A percentile compares a stretch with the other conserved stretches of the same genome.
phyloP scores from a whole-genome alignment of 139 green algal species.

The Picochlorum sp. region DNA sequence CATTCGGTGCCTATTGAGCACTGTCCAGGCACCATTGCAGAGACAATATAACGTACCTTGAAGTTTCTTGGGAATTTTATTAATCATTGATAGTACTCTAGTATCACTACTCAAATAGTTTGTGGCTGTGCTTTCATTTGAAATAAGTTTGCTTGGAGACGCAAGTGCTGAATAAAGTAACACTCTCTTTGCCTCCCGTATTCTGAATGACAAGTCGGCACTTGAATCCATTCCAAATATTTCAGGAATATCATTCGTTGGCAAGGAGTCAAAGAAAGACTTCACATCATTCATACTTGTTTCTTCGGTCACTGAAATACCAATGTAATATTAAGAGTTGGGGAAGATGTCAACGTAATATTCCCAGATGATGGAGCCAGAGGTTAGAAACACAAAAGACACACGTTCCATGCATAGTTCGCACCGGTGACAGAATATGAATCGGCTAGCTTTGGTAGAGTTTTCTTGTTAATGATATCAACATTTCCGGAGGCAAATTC shows the following conservation, averaged over 20 bases:
- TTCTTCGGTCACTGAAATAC: conserved; percentile 61
- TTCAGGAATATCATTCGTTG: conserved; percentile 70
- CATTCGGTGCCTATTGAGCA: too few relatives aligned
- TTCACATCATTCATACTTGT: conserved; percentile 74
- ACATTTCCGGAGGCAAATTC: conserved; percentile 2
- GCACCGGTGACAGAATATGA: neutral
- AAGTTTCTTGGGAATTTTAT: too few relatives aligned
- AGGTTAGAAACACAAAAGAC: too few relatives aligned
- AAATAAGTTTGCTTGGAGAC: too few relatives aligned
- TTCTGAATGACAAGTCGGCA: conserved; percentile 90
- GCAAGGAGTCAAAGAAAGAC: conserved; percentile 67
- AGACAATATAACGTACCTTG: too few relatives aligned
- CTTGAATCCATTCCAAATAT: conserved; percentile 92
- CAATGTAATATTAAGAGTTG: too few relatives aligned
- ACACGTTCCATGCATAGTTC: conserved; percentile 34
- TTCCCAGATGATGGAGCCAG: too few relatives aligned
- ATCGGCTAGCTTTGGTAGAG: neutral
- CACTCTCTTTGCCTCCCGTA: neutral
- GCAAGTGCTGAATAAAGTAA: neutral
- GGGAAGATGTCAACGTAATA: too few relatives aligned
- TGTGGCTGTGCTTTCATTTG: too few relatives aligned
- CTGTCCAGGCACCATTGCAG: too few relatives aligned
- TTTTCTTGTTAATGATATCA: neutral
- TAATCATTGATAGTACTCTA: too few relatives aligned
- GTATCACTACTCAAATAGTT: too few relatives aligned